Conservation (phyloP, 768 basidiomycete species). For the Suillus americanus region DNA sequence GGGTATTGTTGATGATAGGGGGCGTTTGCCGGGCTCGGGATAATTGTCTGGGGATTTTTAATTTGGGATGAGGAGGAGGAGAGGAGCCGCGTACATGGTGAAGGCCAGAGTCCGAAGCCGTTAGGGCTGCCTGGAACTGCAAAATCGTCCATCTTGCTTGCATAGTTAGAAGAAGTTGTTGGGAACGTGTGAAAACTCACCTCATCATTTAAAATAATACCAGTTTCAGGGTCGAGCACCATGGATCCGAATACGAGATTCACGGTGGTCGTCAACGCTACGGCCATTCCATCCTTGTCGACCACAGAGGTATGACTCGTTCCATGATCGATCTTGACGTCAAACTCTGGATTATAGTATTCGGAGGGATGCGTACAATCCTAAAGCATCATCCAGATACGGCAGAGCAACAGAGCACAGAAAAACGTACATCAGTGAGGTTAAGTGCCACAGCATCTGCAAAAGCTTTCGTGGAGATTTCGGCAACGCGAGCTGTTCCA, state of each 20-base stretch:
- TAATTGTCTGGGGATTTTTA: slow-evolving; percentile 66
- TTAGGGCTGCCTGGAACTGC: slow-evolving; percentile 84
- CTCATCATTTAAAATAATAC: slow-evolving; percentile 89
- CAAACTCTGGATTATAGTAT: slow-evolving; percentile 85
- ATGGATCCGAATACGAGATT: slow-evolving; percentile 89
- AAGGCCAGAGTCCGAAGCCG: slow-evolving; percentile 78
- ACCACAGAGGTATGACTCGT: slow-evolving; percentile 90
- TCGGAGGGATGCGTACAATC: slow-evolving; percentile 75
- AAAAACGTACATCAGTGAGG: slow-evolving; percentile 76
- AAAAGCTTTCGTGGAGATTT: slow-evolving; percentile 70
- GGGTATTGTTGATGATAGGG: slow-evolving; percentile 82
- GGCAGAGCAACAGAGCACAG: slow-evolving; percentile 3
- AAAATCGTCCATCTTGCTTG: slow-evolving; percentile 83
- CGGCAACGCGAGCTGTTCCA: slow-evolving; percentile 51
- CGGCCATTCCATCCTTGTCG: slow-evolving; percentile 85
- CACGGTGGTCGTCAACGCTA: slow-evolving; percentile 83
- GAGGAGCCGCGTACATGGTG: slow-evolving; percentile 57
- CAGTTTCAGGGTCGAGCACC: slow-evolving; percentile 84
- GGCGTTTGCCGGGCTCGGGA: slow-evolving; percentile 84
- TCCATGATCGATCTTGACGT: slow-evolving; percentile 79
- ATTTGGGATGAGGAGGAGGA: not conserved
- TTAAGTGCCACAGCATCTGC: slow-evolving; percentile 59
- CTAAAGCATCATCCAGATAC: slow-evolving; percentile 39
- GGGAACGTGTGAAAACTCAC: slow-evolving; percentile 30
- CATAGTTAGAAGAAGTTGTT: not conserved